Evolutionary conservation across 1,139 yeast genomes (phyloP).

Genomic region (Blastobotrys aristatus): DNA sequence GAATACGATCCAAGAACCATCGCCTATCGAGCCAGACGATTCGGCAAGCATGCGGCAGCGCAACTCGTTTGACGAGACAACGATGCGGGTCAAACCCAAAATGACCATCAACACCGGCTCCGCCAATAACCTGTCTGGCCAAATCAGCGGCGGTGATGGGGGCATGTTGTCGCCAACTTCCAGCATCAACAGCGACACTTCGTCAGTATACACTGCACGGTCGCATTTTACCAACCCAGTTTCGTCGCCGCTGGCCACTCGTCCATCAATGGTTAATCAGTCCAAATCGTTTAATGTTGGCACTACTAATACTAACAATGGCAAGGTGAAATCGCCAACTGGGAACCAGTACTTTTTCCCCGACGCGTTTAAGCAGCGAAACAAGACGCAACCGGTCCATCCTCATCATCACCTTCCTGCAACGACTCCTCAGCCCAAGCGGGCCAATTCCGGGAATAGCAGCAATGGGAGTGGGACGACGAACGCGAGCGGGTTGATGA

Average conservation of each 20-base stretch:
- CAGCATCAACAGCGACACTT: constrained; percentile 6
- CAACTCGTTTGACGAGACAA: not conserved
- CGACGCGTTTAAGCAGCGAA: constrained; percentile 3
- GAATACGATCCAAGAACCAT: constrained; percentile 9
- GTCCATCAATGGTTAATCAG: not conserved
- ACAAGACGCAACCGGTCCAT: not conserved
- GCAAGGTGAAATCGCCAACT: constrained; percentile 2
- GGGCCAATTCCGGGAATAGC: not conserved
- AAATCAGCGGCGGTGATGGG: not conserved
- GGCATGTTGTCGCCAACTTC: constrained; percentile 6
- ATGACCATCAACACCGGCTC: not conserved
- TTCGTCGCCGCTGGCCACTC: not conserved
- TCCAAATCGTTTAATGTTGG: not conserved
- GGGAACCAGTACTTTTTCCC: constrained; percentile 10
- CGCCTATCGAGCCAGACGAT: constrained; percentile 9
- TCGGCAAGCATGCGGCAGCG: constrained; percentile 7
- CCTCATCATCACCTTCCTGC: not conserved
- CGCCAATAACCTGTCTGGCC: not conserved
- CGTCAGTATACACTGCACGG: constrained; percentile 9
- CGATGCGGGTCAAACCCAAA: not conserved
- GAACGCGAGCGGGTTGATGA: constrained; percentile 2
- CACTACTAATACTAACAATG: not conserved
- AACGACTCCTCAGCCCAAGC: not conserved
- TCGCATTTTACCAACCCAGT: constrained; percentile 8
- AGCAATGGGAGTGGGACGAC: not conserved